Percentiles rank a stretch among this genome's conserved stretches.
Evolutionary conservation across 2,329 filamentous ascomycete genomes (phyloP).

Genomic region (Macrophomina pseudophaseolina): DNA sequence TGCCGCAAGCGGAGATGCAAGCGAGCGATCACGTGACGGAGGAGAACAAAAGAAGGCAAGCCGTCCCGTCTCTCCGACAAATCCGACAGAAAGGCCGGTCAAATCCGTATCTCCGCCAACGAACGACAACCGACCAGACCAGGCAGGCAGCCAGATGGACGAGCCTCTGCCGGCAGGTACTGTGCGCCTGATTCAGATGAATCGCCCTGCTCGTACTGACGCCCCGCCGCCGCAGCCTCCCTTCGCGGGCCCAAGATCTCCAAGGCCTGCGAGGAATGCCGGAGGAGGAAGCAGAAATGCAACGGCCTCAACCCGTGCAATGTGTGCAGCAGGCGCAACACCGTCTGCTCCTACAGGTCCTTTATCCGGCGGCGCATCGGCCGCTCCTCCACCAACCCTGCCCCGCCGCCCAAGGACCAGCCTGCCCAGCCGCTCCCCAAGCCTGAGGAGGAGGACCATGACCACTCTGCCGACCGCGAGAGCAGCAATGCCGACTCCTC

Average conservation of each 20-base stretch:
- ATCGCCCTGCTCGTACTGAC: neutral
- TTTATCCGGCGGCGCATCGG: slow-evolving; percentile 24
- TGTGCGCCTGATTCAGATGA: neutral
- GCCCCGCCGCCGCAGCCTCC: neutral
- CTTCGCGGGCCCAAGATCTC: slow-evolving; percentile 27
- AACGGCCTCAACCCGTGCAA: slow-evolving; percentile 27
- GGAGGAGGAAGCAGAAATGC: slow-evolving; percentile 27
- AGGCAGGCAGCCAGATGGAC: slow-evolving; percentile 12
- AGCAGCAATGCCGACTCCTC: slow-evolving; percentile 22
- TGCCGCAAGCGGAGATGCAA: neutral
- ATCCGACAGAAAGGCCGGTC: neutral
- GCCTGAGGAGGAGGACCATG: neutral
- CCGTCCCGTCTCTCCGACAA: neutral
- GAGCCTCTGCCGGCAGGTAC: slow-evolving; percentile 20
- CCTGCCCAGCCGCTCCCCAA: too few species aligned
- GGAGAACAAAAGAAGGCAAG: neutral
- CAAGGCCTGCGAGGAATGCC: slow-evolving; percentile 27
- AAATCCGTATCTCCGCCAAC: slow-evolving; percentile 21
- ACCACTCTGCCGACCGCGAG: slow-evolving; percentile 16
- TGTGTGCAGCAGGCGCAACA: slow-evolving; percentile 22
- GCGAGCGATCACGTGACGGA: neutral
- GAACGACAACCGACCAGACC: slow-evolving; percentile 1
- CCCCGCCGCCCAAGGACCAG: neutral
- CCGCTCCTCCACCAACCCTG: slow-evolving; percentile 12
- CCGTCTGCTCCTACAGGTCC: slow-evolving; percentile 25